Conservation (phyloP, 768 basidiomycete genomes). For the Ramaria rubella region DNA sequence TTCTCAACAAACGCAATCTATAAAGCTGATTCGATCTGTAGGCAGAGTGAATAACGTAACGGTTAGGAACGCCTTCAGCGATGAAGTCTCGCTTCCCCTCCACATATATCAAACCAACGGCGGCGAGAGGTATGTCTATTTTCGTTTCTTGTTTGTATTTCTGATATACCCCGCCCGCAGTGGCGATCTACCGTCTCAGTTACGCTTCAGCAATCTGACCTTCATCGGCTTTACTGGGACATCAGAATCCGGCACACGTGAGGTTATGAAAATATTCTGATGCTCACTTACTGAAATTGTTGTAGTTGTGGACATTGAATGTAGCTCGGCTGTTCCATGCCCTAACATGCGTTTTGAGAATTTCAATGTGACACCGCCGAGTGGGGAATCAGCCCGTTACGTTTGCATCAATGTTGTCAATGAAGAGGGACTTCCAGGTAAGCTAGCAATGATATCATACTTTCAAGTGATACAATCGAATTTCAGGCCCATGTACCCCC, state of each 20-base stretch:
- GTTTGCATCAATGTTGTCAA: slow-evolving; percentile 44
- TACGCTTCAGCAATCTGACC: slow-evolving; percentile 41
- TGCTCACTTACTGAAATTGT: neutral
- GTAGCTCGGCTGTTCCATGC: slow-evolving; percentile 44
- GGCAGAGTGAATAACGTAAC: slow-evolving; percentile 41
- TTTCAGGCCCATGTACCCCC: too few relatives aligned
- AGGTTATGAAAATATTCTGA: neutral
- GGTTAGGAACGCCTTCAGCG: slow-evolving; percentile 37
- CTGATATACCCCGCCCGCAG: slow-evolving; percentile 20
- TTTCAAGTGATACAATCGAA: too few relatives aligned
- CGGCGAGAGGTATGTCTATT: slow-evolving; percentile 33
- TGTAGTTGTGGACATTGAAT: slow-evolving; percentile 44
- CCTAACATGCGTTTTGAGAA: slow-evolving; percentile 35
- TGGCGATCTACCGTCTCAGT: slow-evolving; percentile 42
- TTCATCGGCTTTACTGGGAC: slow-evolving; percentile 46
- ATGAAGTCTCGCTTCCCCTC: slow-evolving; percentile 40
- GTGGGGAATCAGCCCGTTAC: slow-evolving; percentile 29
- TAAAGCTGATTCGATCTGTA: slow-evolving; percentile 15
- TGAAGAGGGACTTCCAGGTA: slow-evolving; percentile 25
- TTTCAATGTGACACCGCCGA: slow-evolving; percentile 35
- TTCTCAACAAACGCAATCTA: neutral
- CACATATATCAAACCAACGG: slow-evolving; percentile 49
- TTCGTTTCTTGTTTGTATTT: neutral
- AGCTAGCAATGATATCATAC: neutral
- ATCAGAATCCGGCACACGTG: slow-evolving; percentile 32